Percentiles rank a stretch among this genome's conserved stretches.
phyloP scores from a whole-genome alignment of 2,329 filamentous ascomycete genomes.

The Aspergillus novoparasiticus region DNA sequence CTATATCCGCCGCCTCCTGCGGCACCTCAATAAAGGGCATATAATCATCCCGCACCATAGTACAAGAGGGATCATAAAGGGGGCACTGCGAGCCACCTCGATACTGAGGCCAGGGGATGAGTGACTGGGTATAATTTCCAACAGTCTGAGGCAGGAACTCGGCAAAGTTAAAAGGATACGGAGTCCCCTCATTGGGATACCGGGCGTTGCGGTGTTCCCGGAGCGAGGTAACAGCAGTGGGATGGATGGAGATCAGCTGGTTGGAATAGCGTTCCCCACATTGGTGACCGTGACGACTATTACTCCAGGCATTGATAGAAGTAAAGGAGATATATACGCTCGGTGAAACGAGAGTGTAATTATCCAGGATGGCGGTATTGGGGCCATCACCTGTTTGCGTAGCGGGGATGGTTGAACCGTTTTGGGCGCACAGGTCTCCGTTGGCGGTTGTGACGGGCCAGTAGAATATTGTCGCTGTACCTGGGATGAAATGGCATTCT shows the following conservation, averaged over 20 bases:
- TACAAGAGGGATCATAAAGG: slow-evolving; percentile 16
- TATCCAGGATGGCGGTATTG: slow-evolving; percentile 24
- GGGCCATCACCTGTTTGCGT: slow-evolving; percentile 16
- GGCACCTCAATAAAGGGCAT: slow-evolving; percentile 22
- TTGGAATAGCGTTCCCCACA: slow-evolving; percentile 23
- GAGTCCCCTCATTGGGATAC: slow-evolving; percentile 21
- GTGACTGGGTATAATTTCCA: slow-evolving; percentile 21
- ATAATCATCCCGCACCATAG: slow-evolving; percentile 27
- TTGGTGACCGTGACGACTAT: slow-evolving; percentile 18
- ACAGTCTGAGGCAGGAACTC: slow-evolving; percentile 23
- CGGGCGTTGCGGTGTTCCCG: slow-evolving; percentile 25
- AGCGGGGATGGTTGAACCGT: slow-evolving; percentile 23
- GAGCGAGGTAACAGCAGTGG: slow-evolving; percentile 17
- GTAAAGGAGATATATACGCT: slow-evolving; percentile 28
- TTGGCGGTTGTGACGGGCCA: slow-evolving; percentile 24
- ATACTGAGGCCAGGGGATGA: slow-evolving; percentile 28
- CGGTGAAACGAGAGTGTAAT: slow-evolving; percentile 23
- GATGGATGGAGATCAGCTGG: slow-evolving; percentile 21
- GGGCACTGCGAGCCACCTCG: slow-evolving; percentile 24
- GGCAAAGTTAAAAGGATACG: slow-evolving; percentile 26
- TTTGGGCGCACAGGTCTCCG: slow-evolving; percentile 24
- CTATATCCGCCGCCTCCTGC: slow-evolving; percentile 20
- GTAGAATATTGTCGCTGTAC: slow-evolving; percentile 26
- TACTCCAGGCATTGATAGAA: slow-evolving; percentile 25
- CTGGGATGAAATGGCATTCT: slow-evolving; percentile 26